Conservation (phyloP, 2,329 filamentous ascomycete genomes). For the Fusarium foetens region DNA sequence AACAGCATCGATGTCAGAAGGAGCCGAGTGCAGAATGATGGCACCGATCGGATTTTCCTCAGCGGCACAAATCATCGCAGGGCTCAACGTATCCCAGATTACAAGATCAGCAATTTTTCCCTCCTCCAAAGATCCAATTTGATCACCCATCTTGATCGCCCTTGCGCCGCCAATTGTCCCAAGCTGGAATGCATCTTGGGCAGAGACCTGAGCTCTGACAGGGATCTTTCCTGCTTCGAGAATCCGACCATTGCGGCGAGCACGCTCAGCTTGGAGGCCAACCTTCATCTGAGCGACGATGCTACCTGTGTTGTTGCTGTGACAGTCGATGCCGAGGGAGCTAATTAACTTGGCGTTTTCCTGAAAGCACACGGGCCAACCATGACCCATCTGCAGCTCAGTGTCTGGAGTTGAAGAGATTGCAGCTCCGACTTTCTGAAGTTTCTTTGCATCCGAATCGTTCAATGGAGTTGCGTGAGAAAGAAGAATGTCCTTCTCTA, state of each 20-base stretch:
- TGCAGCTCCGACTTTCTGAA: background rate
- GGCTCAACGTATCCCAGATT: conserved; percentile 4
- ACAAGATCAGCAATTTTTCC: conserved; percentile 9
- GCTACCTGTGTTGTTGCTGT: conserved; percentile 2
- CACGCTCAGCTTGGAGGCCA: conserved; percentile 6
- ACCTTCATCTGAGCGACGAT: conserved; percentile 6
- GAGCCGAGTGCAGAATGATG: background rate
- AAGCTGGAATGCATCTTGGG: conserved; percentile 1
- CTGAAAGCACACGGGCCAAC: conserved; percentile 17
- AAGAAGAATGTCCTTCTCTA: conserved; percentile 3
- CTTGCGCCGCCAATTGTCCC: conserved; percentile 3
- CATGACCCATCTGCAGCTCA: conserved; percentile 13
- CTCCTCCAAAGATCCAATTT: conserved; percentile 2
- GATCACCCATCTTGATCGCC: background rate
- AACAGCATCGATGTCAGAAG: background rate
- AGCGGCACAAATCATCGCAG: conserved; percentile 3
- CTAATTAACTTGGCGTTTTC: conserved; percentile 3
- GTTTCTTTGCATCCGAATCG: conserved; percentile 9
- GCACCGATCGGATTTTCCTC: conserved; percentile 7
- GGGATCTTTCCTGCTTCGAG: background rate
- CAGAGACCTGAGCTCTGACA: background rate
- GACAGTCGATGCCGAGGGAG: conserved; percentile 4
- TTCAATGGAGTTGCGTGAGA: conserved; percentile 4
- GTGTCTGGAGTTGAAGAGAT: conserved; percentile 2
- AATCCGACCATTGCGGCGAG: background rate